phyloP scores from a whole-genome alignment of 352 stramenopile genomes.

The Phytophthora podocarpi region DNA sequence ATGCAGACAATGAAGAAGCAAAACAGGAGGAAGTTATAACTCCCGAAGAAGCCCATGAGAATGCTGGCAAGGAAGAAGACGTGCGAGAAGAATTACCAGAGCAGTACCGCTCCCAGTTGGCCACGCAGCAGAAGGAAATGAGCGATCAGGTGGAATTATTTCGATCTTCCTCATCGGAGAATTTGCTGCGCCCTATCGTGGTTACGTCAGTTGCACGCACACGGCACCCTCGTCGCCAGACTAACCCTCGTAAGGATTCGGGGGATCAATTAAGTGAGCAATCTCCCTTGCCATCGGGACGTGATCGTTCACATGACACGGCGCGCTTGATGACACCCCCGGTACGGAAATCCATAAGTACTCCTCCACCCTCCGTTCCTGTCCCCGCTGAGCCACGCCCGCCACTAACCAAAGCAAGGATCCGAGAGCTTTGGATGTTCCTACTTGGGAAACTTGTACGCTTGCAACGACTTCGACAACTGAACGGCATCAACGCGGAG shows the following conservation, averaged over 20 bases:
- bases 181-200: conserved; percentile 2
- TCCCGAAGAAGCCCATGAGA: not conserved
- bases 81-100: conserved; percentile 15
- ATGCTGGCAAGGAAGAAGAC: not conserved
- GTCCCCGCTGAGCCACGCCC: conserved; percentile 21
- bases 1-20: conserved; percentile 1
- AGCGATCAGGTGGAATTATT: conserved; percentile 36
- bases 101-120: conserved; percentile 32
- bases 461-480: conserved; percentile 54
- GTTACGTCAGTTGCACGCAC: conserved; percentile 33
- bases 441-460: conserved; percentile 63
- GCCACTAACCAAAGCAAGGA: conserved; percentile 43
- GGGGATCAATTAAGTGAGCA: conserved; percentile 5
- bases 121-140: conserved; percentile 34
- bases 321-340: not conserved
- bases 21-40: not conserved
- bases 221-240: conserved; percentile 40
- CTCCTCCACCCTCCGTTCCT: not conserved
- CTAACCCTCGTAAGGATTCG: conserved; percentile 31
- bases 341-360: not conserved
- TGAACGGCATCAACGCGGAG: conserved; percentile 57
- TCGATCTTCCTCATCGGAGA: conserved; percentile 21
- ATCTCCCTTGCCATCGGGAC: too few relatives aligned
- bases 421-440: conserved; percentile 49
- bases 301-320: not conserved